Evolutionary conservation across 345 rosid species (phyloP).

Genomic region (Eucalyptus virginea): DNA sequence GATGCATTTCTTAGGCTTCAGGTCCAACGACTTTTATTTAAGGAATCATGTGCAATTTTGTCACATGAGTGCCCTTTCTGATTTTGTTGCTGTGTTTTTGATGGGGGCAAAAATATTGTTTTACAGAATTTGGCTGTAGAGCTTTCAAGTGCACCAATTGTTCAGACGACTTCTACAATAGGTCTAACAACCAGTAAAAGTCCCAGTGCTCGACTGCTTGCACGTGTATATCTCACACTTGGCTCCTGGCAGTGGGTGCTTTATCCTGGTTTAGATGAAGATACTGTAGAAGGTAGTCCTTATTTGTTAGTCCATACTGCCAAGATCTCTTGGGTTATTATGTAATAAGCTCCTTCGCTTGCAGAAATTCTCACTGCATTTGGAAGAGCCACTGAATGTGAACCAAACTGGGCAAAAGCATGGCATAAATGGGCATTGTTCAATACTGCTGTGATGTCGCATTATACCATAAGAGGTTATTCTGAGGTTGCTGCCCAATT

Average conservation of each 20-base stretch:
- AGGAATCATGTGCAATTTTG: background rate
- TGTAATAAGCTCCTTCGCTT: background rate
- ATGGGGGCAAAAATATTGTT: background rate
- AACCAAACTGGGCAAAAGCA: constrained; percentile 87
- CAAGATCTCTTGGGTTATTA: background rate
- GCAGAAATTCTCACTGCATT: constrained; percentile 73
- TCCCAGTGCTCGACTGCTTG: constrained; percentile 58
- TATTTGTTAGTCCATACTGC: background rate
- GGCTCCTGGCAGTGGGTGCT: constrained; percentile 94
- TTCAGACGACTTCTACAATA: constrained; percentile 36
- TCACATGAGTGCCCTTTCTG: background rate
- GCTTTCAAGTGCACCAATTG: constrained; percentile 45
- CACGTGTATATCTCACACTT: constrained; percentile 76
- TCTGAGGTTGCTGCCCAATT: constrained; percentile 52
- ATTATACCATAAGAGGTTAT: constrained; percentile 60
- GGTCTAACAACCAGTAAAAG: constrained; percentile 32
- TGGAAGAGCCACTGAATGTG: constrained; percentile 67
- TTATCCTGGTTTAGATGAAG: constrained; percentile 84
- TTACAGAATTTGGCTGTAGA: constrained; percentile 62
- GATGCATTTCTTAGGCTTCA: constrained; percentile 85
- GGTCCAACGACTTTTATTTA: constrained; percentile 21
- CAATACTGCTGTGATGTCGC: constrained; percentile 97
- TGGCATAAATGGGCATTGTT: constrained; percentile 99
- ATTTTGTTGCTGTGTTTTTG: background rate
- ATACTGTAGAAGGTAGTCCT: constrained; percentile 46